A percentile compares a stretch with the other conserved stretches of the same genome.
Evolutionary conservation across 2,329 filamentous ascomycete genomes (phyloP).

Genomic region (Ceratocystis cacaofunesta): DNA sequence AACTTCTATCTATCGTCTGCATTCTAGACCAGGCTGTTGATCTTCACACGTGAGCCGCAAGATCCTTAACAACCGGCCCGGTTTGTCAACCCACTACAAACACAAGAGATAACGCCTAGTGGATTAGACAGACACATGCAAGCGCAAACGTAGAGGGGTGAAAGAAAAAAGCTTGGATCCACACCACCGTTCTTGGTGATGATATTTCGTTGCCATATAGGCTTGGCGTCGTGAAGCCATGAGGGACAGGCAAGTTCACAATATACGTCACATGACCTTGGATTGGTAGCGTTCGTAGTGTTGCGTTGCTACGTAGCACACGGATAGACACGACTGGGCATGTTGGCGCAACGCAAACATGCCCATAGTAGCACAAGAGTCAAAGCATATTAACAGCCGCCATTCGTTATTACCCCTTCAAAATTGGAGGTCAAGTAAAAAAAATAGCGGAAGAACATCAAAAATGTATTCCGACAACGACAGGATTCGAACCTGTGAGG

Average conservation of each 20-base stretch:
- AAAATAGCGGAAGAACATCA: neutral
- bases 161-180: neutral
- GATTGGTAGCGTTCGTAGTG: neutral
- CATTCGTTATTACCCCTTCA: neutral
- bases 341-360: neutral
- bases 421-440: neutral
- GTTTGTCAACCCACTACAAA: neutral
- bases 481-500: conserved; percentile 16
- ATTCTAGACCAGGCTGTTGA: neutral
- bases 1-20: neutral
- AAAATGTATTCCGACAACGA: conserved; percentile 4
- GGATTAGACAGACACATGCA: neutral
- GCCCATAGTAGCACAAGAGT: neutral
- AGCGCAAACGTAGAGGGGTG: neutral
- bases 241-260: neutral
- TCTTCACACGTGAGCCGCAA: neutral
- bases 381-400: neutral
- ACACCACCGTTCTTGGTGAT: neutral
- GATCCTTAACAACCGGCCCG: conserved; percentile 1
- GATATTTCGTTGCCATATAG: neutral
- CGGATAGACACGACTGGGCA: neutral
- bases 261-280: neutral
- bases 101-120: neutral
- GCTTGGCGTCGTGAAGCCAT: neutral
- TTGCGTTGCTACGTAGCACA: neutral